Evolutionary conservation across 768 basidiomycete genomes (phyloP).

Genomic region (Chalciporus sphaerocephalus): DNA sequence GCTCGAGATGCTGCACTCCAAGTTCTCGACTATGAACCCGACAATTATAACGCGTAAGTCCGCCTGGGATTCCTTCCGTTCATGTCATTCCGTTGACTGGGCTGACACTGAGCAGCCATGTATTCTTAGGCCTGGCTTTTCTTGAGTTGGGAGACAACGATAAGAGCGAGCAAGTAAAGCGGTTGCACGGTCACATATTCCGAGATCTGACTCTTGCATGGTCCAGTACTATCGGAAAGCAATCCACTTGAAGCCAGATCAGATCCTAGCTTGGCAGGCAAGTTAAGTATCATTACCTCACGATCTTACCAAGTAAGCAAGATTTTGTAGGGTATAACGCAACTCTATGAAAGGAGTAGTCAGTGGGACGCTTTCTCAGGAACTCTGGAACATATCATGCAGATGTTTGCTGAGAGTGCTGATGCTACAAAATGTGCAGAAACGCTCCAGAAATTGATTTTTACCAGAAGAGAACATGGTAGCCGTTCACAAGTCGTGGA

Average conservation of each 20-base stretch:
- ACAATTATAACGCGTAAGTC: conserved; percentile 85
- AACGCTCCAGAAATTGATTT: conserved; percentile 70
- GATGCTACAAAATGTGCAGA: conserved; percentile 82
- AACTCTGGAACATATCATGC: conserved; percentile 52
- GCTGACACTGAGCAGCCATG: conserved; percentile 49
- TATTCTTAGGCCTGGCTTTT: conserved; percentile 79
- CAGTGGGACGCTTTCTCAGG: conserved; percentile 57
- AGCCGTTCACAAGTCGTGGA: conserved; percentile 61
- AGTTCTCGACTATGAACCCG: conserved; percentile 69
- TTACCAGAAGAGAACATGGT: conserved; percentile 56
- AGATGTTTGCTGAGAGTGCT: conserved; percentile 54
- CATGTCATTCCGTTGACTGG: background rate
- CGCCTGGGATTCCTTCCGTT: background rate
- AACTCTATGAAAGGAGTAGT: conserved; percentile 62
- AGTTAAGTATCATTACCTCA: conserved; percentile 14
- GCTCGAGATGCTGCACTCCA: conserved; percentile 66
- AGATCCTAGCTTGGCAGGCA: conserved; percentile 84
- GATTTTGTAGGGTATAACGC: conserved; percentile 58
- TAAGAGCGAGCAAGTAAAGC: conserved; percentile 81
- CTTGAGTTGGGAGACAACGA: conserved; percentile 68
- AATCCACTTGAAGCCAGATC: conserved; percentile 59
- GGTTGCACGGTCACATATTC: background rate
- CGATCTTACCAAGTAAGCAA: conserved; percentile 9
- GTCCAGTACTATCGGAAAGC: conserved; percentile 75
- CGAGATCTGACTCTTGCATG: conserved; percentile 14